Evolutionary conservation across 2,329 filamentous ascomycete genomes (phyloP).

Genomic region (Pestalotiopsis sp.): DNA sequence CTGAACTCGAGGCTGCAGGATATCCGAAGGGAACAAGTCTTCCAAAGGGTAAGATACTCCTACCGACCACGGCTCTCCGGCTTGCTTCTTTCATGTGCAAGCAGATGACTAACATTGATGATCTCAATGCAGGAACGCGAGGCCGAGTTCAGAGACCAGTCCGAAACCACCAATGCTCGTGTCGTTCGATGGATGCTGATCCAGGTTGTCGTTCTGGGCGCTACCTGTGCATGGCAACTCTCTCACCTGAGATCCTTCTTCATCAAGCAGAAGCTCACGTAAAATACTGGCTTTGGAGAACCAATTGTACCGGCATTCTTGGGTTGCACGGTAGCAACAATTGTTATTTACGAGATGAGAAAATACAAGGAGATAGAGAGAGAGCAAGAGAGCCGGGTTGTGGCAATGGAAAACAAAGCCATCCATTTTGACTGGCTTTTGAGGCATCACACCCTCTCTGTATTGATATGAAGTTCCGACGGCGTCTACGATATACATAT

Average conservation of each 20-base stretch:
- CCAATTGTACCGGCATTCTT: neutral
- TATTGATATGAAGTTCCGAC: conserved; percentile 7
- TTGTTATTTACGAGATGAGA: neutral
- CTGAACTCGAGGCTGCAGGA: conserved; percentile 85
- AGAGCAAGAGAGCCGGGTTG: neutral
- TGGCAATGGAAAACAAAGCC: neutral
- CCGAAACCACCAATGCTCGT: conserved; percentile 86
- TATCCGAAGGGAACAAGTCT: conserved; percentile 91
- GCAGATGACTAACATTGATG: neutral
- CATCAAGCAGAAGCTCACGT: conserved; percentile 99
- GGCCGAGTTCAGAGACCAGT: conserved; percentile 97
- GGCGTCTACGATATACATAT: conserved; percentile 6
- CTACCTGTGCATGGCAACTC: conserved; percentile 95
- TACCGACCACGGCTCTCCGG: neutral
- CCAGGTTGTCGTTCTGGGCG: conserved; percentile 80
- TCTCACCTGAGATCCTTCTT: conserved; percentile 96
- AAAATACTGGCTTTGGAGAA: conserved; percentile 31
- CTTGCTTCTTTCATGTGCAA: neutral
- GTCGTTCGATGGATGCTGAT: conserved; percentile 94
- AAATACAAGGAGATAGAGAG: neutral
- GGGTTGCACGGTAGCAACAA: neutral
- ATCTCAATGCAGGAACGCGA: conserved; percentile 75
- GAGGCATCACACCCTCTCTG: neutral
- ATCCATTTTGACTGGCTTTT: neutral
- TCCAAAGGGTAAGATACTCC: conserved; percentile 73